phyloP scores from a whole-genome alignment of 495 filamentous ascomycete species.

The Penicillium roqueforti region DNA sequence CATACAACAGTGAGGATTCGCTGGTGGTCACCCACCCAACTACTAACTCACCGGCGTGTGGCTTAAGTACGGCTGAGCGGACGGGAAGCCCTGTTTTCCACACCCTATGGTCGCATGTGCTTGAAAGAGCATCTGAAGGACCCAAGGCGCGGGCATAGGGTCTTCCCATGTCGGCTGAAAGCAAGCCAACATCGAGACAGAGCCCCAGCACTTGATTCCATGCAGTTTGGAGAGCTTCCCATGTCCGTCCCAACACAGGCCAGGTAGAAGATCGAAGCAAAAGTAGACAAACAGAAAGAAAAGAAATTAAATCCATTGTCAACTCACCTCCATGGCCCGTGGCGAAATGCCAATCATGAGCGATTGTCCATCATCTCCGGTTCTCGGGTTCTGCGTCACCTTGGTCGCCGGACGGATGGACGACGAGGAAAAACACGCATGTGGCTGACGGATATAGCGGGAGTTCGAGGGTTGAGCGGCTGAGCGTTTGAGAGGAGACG shows the following conservation, averaged over 20 bases:
- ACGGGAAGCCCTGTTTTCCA: slow-evolving; percentile 49
- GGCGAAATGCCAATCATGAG: slow-evolving; percentile 78
- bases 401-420: slow-evolving; percentile 27
- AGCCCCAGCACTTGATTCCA: neutral
- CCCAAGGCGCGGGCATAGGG: slow-evolving; percentile 8
- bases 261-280: neutral
- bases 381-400: slow-evolving; percentile 37
- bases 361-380: slow-evolving; percentile 67
- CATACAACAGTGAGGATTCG: slow-evolving; percentile 48
- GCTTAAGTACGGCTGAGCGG: slow-evolving; percentile 49
- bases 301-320: slow-evolving; percentile 3
- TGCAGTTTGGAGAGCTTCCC: slow-evolving; percentile 5
- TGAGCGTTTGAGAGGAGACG: slow-evolving; percentile 4
- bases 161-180: neutral
- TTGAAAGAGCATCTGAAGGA: slow-evolving; percentile 5
- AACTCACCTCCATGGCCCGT: slow-evolving; percentile 70
- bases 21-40: slow-evolving; percentile 49
- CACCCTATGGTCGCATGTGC: slow-evolving; percentile 48
- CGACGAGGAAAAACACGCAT: slow-evolving; percentile 33
- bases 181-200: neutral
- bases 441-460: slow-evolving; percentile 12
- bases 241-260: slow-evolving; percentile 2
- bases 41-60: slow-evolving; percentile 48
- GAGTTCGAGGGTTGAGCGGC: neutral
- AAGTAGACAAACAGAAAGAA: neutral